Evolutionary conservation across 345 rosid genomes (phyloP), one percentile per base, ranked within the genome.

Genomic region (Viola odorata): DNA sequence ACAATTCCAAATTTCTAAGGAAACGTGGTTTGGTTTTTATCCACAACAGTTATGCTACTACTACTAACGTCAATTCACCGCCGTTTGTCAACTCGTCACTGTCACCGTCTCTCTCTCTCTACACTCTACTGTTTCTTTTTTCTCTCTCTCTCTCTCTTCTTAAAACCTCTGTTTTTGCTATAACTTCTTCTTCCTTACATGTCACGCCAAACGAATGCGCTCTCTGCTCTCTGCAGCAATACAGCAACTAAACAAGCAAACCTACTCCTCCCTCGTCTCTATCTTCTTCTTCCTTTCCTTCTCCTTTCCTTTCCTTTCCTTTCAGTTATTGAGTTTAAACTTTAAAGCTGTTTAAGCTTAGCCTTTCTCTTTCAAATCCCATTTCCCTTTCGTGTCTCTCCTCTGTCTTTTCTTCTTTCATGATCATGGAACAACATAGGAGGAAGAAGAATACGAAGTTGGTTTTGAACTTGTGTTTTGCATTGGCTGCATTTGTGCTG

Each of bases 131-230:
- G 15, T 3, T 3, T 7, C 42, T 3, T 9, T 32, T 23, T 32
- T 12, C 38, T 9, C 12, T 3, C 39, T 14, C 38, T 50, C 78
- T 79, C 87, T 78, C 85, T 77, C 87, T 73, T 82, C 78, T 65
- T 85, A 76, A 83, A 79, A 61, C 68, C 79, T 75, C 81, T 77
- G 76, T 56, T 15, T n/a, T 0, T 52, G 55, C 64, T 47, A 72
- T 61, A 41, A 57, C 76, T 66, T 68, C 32, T 23, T 65, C 60
- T 82, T 70, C 82, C 88, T 77, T 81, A 60, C 82, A 61, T 75
- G 74, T 86, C 95, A 90, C 95, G 96, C 92, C 78, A 86, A 75
- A 69, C 85, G 69, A 82, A 89, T 87, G 96, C 13, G 50, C 50
- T 47, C 7, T 42, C 71, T n/a, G 16, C 63, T 68, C 51, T 53